Evolutionary conservation across 2,329 filamentous ascomycete species (phyloP), one percentile per base, ranked within the genome.

Genomic region (Rutstroemia sp.): DNA sequence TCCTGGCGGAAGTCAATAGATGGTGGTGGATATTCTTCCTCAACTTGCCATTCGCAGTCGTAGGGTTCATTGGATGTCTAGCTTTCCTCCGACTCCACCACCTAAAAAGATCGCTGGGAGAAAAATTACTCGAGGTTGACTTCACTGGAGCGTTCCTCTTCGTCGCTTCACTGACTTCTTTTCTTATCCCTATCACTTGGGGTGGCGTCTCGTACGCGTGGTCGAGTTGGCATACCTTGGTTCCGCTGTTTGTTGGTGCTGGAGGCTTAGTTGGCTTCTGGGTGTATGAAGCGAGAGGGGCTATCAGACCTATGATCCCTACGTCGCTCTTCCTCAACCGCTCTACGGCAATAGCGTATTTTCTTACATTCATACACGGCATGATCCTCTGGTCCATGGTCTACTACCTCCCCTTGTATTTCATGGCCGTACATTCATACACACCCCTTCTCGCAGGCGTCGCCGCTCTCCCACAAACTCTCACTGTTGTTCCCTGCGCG

Each of bases 201-300:
- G 61, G 83, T 10, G 83, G 83, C 34, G 75, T 86, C 10, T 78
- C 83, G 70, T 87, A 85, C 65, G 66, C 75, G 0, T 88, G 84
- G 85, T 66, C 70, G 42, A 81, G 75, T 7, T 85, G 78, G 75
- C 73, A 76, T 1, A 84, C 82, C 0, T 70, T 88, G 3, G 74
- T 83, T 0, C 84, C 83, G 0, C 67, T 89, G 6, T 67, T 81
- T 2, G 45, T 86, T 10, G 82, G 83, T 2, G 63, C 71, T 1
- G 64, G 71, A 0, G 76, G 79, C 2, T 68, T 87, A 5, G 60
- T 76, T 2, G 69, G 64, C 3, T 84, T 83, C 61, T 70, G 75
- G 8, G 67, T 77, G 19, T 85, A 80, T 63, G 61, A 60, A 19
- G 79, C 85, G 63, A 54, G 55, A 42, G 30, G 60, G 14, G 51